phyloP scores from a whole-genome alignment of 805 yeast genomes.

The Jamesozyma spencerorum region DNA sequence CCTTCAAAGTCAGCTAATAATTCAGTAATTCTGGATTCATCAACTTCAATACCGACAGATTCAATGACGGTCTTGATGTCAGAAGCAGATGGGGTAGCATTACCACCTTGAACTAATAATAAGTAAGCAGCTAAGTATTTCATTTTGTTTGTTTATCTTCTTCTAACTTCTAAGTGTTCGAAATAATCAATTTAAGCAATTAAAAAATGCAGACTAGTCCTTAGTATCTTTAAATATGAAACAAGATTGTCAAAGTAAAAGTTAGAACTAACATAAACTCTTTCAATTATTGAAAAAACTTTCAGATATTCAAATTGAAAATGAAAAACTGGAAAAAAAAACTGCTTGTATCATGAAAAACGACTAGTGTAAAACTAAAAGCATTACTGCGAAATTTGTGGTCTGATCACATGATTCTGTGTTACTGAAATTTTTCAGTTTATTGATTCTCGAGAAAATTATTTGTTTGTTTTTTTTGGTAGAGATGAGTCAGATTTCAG shows the following conservation, averaged over 20 bases:
- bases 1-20: conserved; percentile 72
- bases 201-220: conserved; percentile 34
- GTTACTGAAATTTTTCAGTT: too few relatives aligned
- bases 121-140: conserved; percentile 91
- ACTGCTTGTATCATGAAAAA: conserved; percentile 12
- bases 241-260: conserved; percentile 3
- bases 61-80: conserved; percentile 65
- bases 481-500: neutral
- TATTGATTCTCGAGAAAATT: too few relatives aligned
- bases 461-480: neutral
- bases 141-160: conserved; percentile 38
- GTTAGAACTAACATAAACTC: conserved; percentile 1
- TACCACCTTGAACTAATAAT: conserved; percentile 82
- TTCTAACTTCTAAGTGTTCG: conserved; percentile 12
- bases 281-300: neutral
- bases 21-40: conserved; percentile 61
- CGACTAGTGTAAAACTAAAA: conserved; percentile 13
- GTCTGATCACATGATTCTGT: conserved; percentile 1
- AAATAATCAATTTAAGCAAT: conserved; percentile 32
- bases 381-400: conserved; percentile 2
- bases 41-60: conserved; percentile 74
- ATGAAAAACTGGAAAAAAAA: too few relatives aligned
- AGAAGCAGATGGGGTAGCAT: conserved; percentile 69
- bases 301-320: too few relatives aligned
- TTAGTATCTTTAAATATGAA: conserved; percentile 12